These are phyloP conservation scores for Aquilaria agallochum DNA, from an alignment of 441 rosid genomes.

Conservation along the genomic window DNA sequence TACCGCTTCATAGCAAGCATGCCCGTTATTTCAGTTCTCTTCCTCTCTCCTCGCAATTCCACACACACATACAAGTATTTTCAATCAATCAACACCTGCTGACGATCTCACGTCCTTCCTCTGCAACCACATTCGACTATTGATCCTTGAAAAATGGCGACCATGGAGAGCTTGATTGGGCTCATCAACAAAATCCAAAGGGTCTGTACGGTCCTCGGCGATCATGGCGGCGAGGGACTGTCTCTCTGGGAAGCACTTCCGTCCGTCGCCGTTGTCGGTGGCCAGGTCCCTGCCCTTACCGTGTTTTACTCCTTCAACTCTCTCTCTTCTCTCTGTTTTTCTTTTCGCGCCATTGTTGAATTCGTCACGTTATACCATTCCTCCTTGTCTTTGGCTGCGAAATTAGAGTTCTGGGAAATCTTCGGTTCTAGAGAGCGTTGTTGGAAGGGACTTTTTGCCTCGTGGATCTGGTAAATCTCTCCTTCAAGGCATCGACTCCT, in stretches of 20 bases:
- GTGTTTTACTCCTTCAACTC: neutral
- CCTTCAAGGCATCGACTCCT: neutral
- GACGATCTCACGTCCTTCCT: conserved; percentile 2
- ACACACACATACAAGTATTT: conserved; percentile 14
- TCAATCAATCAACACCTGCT: conserved; percentile 15
- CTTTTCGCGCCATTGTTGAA: neutral
- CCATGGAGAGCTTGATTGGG: conserved; percentile 96
- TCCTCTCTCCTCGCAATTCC: conserved; percentile 13
- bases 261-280: conserved; percentile 97
- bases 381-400: conserved; percentile 4
- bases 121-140: conserved; percentile 22
- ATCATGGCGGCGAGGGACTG: conserved; percentile 97
- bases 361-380: conserved; percentile 9
- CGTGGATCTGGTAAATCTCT: conserved; percentile 86
- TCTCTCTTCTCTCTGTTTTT: neutral
- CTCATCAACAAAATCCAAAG: conserved; percentile 95
- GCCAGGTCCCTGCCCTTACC: conserved; percentile 53
- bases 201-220: conserved; percentile 95
- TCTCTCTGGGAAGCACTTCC: conserved; percentile 99
- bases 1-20: no score
- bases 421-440: conserved; percentile 94
- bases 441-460: conserved; percentile 96
- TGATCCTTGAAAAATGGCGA: conserved; percentile 60
- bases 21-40: conserved; percentile 11
- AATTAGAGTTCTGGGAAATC: conserved; percentile 94